These are phyloP conservation scores for Schoenoplectus tabernaemontani DNA, from an alignment of 202 grass and related monocot species.

Conservation along the genomic window DNA sequence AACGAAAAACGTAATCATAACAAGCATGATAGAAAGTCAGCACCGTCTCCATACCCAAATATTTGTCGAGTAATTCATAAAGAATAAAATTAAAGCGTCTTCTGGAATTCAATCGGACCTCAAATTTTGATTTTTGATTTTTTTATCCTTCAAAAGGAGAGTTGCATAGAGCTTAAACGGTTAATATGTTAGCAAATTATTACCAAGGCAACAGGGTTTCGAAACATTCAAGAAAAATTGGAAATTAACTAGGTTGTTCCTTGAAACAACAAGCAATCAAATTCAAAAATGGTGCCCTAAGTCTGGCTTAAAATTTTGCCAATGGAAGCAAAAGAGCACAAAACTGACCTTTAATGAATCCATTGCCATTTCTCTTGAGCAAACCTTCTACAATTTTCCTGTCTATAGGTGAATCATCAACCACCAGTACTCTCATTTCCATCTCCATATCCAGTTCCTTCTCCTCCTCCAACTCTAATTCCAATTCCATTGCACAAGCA, in stretches of 20 bases:
- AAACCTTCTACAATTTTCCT: slow-evolving; percentile 65
- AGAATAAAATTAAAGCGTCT: background rate
- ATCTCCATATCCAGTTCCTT: slow-evolving; percentile 5
- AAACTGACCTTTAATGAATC: background rate
- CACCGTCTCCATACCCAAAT: background rate
- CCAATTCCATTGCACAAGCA: background rate
- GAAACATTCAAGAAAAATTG: no score
- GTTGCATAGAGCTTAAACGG: background rate
- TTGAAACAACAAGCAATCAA: no score
- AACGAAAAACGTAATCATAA: slow-evolving; percentile 8
- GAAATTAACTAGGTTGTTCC: no score
- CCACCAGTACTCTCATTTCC: slow-evolving; percentile 74
- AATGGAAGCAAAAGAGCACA: background rate
- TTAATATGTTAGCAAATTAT: background rate
- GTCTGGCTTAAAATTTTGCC: no score
- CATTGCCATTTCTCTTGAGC: slow-evolving; percentile 60
- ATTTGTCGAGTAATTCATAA: no score
- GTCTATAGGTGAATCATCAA: slow-evolving; percentile 93
- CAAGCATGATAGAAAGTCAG: slow-evolving; percentile 10
- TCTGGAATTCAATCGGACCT: background rate
- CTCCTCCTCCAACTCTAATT: slow-evolving; percentile 20
- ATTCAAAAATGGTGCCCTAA: no score
- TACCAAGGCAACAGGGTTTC: background rate
- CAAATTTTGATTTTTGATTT: background rate
- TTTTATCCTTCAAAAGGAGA: background rate